These are phyloP conservation scores for Zoysia matrella DNA, from an alignment of 202 grass and related monocot species.

Conservation along the genomic window DNA sequence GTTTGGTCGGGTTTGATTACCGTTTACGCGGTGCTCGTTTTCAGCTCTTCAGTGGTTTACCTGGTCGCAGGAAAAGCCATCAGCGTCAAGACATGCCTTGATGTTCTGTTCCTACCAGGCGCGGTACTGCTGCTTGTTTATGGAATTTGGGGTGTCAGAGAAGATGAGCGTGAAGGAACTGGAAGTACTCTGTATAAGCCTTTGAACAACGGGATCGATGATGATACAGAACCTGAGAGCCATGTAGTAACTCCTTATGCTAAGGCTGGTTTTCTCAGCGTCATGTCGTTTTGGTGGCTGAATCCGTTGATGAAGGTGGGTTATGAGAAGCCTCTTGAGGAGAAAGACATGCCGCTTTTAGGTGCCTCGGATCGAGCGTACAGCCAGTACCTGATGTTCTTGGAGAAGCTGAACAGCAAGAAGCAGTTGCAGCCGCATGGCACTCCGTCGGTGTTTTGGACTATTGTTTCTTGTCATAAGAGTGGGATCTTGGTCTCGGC, in stretches of 20 bases:
- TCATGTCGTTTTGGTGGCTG: slow-evolving; percentile 90
- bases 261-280: slow-evolving; percentile 63
- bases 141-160: slow-evolving; percentile 37
- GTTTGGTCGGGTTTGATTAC: slow-evolving; percentile 44
- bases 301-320: slow-evolving; percentile 89
- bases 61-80: slow-evolving; percentile 45
- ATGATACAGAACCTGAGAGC: slow-evolving; percentile 31
- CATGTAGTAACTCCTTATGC: slow-evolving; percentile 51
- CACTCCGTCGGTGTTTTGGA: slow-evolving; percentile 63
- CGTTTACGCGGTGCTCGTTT: slow-evolving; percentile 51
- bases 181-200: slow-evolving; percentile 56
- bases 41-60: slow-evolving; percentile 56
- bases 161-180: slow-evolving; percentile 36
- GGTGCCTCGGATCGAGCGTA: slow-evolving; percentile 56
- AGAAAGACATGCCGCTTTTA: slow-evolving; percentile 78
- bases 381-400: slow-evolving; percentile 57
- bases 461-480: slow-evolving; percentile 76
- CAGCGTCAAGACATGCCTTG: slow-evolving; percentile 51
- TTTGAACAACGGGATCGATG: slow-evolving; percentile 44
- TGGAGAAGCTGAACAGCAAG: slow-evolving; percentile 57
- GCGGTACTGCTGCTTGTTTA: slow-evolving; percentile 55
- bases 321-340: slow-evolving; percentile 78
- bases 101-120: slow-evolving; percentile 65
- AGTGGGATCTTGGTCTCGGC: slow-evolving; percentile 67
- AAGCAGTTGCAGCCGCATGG: slow-evolving; percentile 32